Conservation (phyloP, 768 basidiomycete species). For the Termitomyces sp. region DNA sequence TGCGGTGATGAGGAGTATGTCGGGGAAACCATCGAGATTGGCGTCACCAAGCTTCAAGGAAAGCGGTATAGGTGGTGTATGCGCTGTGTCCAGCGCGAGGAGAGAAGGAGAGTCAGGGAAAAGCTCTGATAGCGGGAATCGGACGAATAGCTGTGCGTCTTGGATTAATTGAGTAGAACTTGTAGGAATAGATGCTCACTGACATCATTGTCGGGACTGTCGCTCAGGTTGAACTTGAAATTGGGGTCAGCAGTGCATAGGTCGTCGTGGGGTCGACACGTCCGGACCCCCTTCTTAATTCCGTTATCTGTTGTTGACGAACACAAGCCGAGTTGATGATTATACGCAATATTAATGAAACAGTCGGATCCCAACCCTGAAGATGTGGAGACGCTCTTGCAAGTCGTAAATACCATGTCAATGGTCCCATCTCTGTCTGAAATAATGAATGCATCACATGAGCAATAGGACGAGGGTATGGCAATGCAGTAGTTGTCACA, state of each 20-base stretch:
- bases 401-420: slow-evolving; percentile 91
- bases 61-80: slow-evolving; percentile 67
- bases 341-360: slow-evolving; percentile 88
- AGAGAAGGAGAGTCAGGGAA: slow-evolving; percentile 56
- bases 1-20: slow-evolving; percentile 64
- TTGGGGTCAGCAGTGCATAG: slow-evolving; percentile 79
- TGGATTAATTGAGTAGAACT: background rate
- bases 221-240: slow-evolving; percentile 73
- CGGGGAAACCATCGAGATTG: slow-evolving; percentile 94
- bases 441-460: background rate
- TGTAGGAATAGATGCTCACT: slow-evolving; percentile 16
- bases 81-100: slow-evolving; percentile 67
- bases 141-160: slow-evolving; percentile 53
- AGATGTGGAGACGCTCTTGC: slow-evolving; percentile 61
- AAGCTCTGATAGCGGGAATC: slow-evolving; percentile 62
- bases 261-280: slow-evolving; percentile 76
- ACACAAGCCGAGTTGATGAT: slow-evolving; percentile 86
- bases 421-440: slow-evolving; percentile 94
- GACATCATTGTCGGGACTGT: slow-evolving; percentile 50
- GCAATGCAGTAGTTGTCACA: slow-evolving; percentile 29
- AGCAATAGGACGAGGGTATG: slow-evolving; percentile 5
- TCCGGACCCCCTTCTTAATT: slow-evolving; percentile 45
- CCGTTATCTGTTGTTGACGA: slow-evolving; percentile 49
- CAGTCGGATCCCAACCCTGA: slow-evolving; percentile 78
- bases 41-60: slow-evolving; percentile 84